These are phyloP conservation scores for Neoscytalidium dimidiatum DNA, from an alignment of 2,329 filamentous ascomycete genomes.

Conservation along the genomic window DNA sequence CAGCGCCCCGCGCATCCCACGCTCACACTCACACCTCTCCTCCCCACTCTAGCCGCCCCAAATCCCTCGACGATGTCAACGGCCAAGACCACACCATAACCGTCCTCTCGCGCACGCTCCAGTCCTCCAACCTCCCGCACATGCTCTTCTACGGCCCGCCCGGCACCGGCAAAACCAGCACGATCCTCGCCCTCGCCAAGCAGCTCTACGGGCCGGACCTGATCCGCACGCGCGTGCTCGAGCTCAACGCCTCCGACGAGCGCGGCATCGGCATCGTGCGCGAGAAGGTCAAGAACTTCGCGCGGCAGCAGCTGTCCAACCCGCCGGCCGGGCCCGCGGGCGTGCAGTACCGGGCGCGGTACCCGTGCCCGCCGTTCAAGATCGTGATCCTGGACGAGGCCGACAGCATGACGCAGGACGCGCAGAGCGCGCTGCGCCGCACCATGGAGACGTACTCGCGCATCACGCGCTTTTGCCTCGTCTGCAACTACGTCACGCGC, in stretches of 20 bases:
- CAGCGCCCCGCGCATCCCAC: background rate
- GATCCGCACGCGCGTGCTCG: conserved; percentile 90
- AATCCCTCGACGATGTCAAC: conserved; percentile 89
- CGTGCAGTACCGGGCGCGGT: conserved; percentile 63
- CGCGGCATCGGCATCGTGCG: conserved; percentile 96
- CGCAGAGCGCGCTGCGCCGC: conserved; percentile 84
- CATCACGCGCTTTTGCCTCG: conserved; percentile 94
- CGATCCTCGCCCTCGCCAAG: conserved; percentile 93
- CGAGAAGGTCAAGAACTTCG: conserved; percentile 98
- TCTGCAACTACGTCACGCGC: conserved; percentile 97
- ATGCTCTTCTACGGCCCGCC: conserved; percentile 99
- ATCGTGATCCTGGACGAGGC: conserved; percentile 98
- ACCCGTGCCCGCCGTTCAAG: conserved; percentile 97
- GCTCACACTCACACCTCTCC: background rate
- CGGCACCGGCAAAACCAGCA: conserved; percentile 96
- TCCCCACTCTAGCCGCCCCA: conserved; percentile 74
- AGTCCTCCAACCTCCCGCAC: conserved; percentile 96
- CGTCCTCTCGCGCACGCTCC: conserved; percentile 86
- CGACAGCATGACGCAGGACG: conserved; percentile 98
- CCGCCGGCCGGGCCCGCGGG: conserved; percentile 66
- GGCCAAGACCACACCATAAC: conserved; percentile 97
- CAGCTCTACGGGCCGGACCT: conserved; percentile 96
- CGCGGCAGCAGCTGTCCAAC: conserved; percentile 88
- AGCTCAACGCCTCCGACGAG: conserved; percentile 98
- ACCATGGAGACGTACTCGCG: conserved; percentile 99